phyloP scores from a whole-genome alignment of 306 rosid genomes.

The Fagus crenata region DNA sequence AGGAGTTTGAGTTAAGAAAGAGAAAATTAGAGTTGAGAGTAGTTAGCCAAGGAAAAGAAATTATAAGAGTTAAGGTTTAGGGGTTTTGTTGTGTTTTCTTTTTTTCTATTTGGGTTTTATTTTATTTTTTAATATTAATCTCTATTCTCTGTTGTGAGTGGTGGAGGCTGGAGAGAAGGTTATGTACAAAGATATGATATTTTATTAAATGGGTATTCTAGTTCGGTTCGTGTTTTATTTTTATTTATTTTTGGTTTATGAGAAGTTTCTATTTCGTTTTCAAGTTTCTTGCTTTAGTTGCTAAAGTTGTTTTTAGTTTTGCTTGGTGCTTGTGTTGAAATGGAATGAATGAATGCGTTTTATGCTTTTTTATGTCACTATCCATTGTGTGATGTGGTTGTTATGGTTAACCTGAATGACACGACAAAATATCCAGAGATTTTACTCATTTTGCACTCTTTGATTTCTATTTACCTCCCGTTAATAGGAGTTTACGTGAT shows the following conservation, averaged over 20 bases:
- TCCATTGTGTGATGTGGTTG: neutral
- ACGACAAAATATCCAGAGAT: neutral
- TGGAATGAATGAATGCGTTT: neutral
- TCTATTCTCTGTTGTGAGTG: constrained; percentile 37
- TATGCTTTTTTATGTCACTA: neutral
- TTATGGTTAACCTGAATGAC: neutral
- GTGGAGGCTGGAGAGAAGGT: constrained; percentile 28
- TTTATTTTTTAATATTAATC: constrained; percentile 26
- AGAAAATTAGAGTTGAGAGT: constrained; percentile 8
- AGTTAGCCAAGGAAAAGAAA: neutral
- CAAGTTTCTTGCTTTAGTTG: constrained; percentile 2
- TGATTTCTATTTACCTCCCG: neutral
- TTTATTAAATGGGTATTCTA: constrained; percentile 48
- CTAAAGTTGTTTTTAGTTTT: constrained; percentile 28
- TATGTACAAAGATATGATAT: constrained; percentile 62
- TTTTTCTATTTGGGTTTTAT: neutral
- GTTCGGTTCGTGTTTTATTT: constrained; percentile 24
- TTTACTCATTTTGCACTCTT: neutral
- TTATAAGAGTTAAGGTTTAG: constrained; percentile 28
- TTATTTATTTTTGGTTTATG: neutral
- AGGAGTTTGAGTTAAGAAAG: constrained; percentile 40
- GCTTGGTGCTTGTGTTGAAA: constrained; percentile 7
- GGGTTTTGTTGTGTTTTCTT: constrained; percentile 39
- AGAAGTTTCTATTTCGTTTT: neutral
- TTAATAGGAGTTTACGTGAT: constrained; percentile 2